These are phyloP conservation scores for Candida piceae DNA, from an alignment of 805 yeast genomes.

Conservation along the genomic window DNA sequence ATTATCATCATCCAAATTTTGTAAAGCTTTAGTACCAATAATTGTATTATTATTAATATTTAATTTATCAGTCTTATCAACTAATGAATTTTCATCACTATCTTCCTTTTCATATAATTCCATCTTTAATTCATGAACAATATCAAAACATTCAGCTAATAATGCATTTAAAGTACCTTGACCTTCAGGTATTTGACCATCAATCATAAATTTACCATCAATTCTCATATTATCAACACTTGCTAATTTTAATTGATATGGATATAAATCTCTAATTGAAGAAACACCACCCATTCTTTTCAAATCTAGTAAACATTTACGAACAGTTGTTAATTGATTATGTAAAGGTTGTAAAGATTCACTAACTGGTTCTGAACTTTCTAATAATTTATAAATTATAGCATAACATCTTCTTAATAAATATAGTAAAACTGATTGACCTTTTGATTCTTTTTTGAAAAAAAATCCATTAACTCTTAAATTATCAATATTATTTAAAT, in stretches of 20 bases:
- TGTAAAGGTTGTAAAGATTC: constrained; percentile 92
- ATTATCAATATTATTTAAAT: constrained; percentile 69
- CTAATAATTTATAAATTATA: constrained; percentile 79
- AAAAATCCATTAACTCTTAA: constrained; percentile 61
- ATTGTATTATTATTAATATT: constrained; percentile 27
- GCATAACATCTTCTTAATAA: constrained; percentile 88
- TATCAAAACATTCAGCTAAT: constrained; percentile 91
- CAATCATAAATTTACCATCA: constrained; percentile 90
- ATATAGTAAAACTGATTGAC: constrained; percentile 63
- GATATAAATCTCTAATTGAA: constrained; percentile 84
- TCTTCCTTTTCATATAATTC: constrained; percentile 67
- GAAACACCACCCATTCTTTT: constrained; percentile 90
- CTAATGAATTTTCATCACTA: constrained; percentile 6
- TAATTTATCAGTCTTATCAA: constrained; percentile 16
- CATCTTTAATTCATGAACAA: constrained; percentile 82
- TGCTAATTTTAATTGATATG: constrained; percentile 91
- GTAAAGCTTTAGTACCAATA: constrained; percentile 34
- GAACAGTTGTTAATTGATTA: constrained; percentile 87
- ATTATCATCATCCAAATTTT: constrained; percentile 9
- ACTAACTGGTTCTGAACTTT: constrained; percentile 90
- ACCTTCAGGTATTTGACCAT: constrained; percentile 92
- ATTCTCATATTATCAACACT: constrained; percentile 79
- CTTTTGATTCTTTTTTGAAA: constrained; percentile 36
- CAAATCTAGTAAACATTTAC: constrained; percentile 84
- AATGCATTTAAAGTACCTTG: constrained; percentile 93